Conservation (phyloP, 805 yeast genomes). For the Grigorovia yakushimaensis region DNA sequence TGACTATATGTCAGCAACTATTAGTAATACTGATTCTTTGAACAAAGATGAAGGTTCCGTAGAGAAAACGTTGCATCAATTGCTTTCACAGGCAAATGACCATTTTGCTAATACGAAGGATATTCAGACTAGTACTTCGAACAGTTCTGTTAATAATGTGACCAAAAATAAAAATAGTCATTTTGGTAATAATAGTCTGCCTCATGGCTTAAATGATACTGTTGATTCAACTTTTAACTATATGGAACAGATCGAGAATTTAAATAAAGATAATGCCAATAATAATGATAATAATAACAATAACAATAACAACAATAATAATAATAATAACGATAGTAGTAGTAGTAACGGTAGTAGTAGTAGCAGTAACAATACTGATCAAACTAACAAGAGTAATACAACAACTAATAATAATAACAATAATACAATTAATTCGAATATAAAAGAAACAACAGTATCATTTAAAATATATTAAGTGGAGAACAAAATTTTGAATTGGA, state of each 20-base stretch:
- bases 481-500: slow-evolving; percentile 11
- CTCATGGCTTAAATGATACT: background rate
- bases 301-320: background rate
- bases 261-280: background rate
- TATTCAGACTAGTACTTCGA: too few species aligned
- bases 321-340: background rate
- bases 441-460: slow-evolving; percentile 9
- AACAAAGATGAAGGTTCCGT: slow-evolving; percentile 8
- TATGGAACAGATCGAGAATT: background rate
- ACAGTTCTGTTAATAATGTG: background rate
- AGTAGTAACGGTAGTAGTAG: background rate
- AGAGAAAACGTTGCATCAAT: slow-evolving; percentile 16
- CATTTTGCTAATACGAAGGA: slow-evolving; percentile 3
- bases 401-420: background rate
- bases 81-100: slow-evolving; percentile 12
- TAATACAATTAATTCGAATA: background rate
- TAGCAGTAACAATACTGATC: background rate
- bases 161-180: too few species aligned
- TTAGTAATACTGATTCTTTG: background rate
- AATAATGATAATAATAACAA: background rate
- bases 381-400: background rate
- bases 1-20: background rate
- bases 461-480: slow-evolving; percentile 14
- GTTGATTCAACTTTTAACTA: background rate
- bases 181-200: background rate